phyloP scores from a whole-genome alignment of 306 rosid genomes.

The Quercus berberidifolia region DNA sequence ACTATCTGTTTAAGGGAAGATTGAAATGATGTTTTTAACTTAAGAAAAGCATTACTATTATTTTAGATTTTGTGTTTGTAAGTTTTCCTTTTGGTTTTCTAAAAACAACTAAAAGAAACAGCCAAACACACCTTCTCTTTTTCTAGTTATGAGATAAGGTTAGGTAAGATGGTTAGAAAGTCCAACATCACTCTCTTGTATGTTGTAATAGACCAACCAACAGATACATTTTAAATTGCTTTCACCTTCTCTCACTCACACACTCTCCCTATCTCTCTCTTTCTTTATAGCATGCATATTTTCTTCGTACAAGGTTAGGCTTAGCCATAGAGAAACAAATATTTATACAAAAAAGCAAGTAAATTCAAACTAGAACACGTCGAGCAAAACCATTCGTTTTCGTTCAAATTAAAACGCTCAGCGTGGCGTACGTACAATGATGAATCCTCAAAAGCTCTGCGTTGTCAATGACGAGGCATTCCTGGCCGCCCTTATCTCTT shows the following conservation, averaged over 20 bases:
- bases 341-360: too few species aligned
- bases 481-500: neutral
- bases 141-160: conserved; percentile 39
- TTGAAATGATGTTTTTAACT: too few species aligned
- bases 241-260: neutral
- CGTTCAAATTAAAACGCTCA: neutral
- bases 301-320: neutral
- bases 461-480: conserved; percentile 26
- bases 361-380: neutral
- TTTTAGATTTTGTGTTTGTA: too few species aligned
- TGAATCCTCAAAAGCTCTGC: conserved; percentile 4
- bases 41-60: too few species aligned
- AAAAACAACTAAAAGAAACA: too few species aligned
- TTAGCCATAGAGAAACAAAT: neutral
- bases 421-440: neutral
- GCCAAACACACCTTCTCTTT: neutral
- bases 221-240: neutral
- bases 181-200: conserved; percentile 38
- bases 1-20: too few species aligned
- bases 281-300: neutral
- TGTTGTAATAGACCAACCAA: too few species aligned
- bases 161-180: conserved; percentile 68
- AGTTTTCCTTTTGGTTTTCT: too few species aligned
- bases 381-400: neutral
- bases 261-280: neutral